Evolutionary conservation across 2,329 filamentous ascomycete species (phyloP), one percentile per base, ranked within the genome.

Genomic region (Colletotrichum melonis): DNA sequence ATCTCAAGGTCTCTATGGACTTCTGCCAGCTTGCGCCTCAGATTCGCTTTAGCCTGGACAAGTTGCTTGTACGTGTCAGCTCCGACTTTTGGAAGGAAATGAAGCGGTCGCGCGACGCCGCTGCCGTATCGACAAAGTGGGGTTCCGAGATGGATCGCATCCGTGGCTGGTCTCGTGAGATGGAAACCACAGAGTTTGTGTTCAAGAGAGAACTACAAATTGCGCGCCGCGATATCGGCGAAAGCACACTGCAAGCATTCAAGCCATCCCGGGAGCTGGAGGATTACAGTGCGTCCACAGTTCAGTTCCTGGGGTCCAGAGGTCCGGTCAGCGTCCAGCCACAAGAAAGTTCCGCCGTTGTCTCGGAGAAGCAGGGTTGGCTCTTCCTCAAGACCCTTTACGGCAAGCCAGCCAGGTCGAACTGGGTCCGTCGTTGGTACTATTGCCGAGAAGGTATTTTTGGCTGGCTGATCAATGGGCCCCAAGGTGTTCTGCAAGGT

Each of bases 371-470:
- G 82, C 97, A 98, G 82, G 95, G 96, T 3, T 99, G 97, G 97
- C 85, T 99, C 2, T 97, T 95, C 81, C 82, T 98, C 77, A 90
- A 95, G 64, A 94, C 92, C 1, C 86, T 95, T 8, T 92, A 94
- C 1, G 95, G 95, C 46, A 98, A 98, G 81, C 96, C 96, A 0
- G 94, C 95, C 16, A 89, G 96, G 74, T 95, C 95, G n/a, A 89
- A 91, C 54, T 99, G 97, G 97, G 89, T 95, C 30, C 90, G 95
- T 73, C 90, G 96, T 66, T 99, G 97, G 97, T 98, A 97, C 80
- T 98, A 98, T 81, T 93, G 98, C 77, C 95, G 96, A 76, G 93
- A 97, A 79, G 96, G 97, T 52, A 97, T 98, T 71, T 98, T 99
- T 82, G 97, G 97, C 26, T 98, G 95, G 91, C 88, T 99, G 5